phyloP scores from a whole-genome alignment of 2,329 filamentous ascomycete genomes.

The Botrytis deweyae region DNA sequence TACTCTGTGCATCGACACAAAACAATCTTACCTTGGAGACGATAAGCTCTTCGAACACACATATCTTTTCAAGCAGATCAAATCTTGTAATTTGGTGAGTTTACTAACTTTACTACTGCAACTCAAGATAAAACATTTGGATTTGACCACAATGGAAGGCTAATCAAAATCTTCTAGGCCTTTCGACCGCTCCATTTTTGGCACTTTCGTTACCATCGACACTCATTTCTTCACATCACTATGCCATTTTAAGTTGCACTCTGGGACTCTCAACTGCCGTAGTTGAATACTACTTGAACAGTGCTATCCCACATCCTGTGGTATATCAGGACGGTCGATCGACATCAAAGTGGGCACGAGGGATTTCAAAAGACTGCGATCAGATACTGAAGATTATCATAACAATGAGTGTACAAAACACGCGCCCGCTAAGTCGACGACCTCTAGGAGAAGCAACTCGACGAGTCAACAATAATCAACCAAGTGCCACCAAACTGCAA shows the following conservation, averaged over 20 bases:
- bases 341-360: not conserved
- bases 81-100: not conserved
- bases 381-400: not conserved
- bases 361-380: not conserved
- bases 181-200: conserved; percentile 12
- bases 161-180: not conserved
- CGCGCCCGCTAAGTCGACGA: conserved; percentile 36
- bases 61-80: not conserved
- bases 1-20: conserved; percentile 8
- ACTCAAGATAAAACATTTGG: not conserved
- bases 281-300: conserved; percentile 1
- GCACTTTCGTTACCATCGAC: not conserved
- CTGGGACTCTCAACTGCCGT: not conserved
- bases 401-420: conserved; percentile 30
- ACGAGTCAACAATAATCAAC: conserved; percentile 38
- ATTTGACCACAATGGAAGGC: not conserved
- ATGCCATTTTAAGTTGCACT: not conserved
- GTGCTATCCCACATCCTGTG: not conserved
- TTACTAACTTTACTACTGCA: not conserved
- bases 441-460: conserved; percentile 38
- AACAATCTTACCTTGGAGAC: conserved; percentile 2
- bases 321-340: not conserved
- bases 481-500: conserved; percentile 7
- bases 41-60: not conserved
- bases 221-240: conserved; percentile 6